Conservation (phyloP, 306 rosid genomes). For the Vicia faba region DNA sequence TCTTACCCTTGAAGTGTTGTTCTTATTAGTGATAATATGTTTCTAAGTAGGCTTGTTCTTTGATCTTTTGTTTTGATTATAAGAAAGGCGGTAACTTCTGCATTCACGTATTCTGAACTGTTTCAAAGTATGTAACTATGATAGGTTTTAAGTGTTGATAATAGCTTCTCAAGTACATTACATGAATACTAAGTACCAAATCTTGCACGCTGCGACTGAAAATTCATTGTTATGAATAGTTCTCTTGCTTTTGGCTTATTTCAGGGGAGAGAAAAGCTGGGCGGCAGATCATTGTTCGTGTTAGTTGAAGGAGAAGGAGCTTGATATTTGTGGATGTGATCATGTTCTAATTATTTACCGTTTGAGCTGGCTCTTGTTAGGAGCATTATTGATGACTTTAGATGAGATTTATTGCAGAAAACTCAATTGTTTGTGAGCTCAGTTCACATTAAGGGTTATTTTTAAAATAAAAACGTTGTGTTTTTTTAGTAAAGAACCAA, state of each 20-base stretch:
- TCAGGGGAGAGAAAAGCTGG: conserved; percentile 86
- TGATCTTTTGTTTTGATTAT: neutral
- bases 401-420: conserved; percentile 33
- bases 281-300: conserved; percentile 70
- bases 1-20: conserved; percentile 11
- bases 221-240: conserved; percentile 23
- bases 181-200: conserved; percentile 8
- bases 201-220: conserved; percentile 6
- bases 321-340: conserved; percentile 39
- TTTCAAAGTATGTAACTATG: conserved; percentile 19
- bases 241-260: conserved; percentile 34
- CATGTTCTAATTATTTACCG: conserved; percentile 33
- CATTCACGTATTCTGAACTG: neutral
- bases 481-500: conserved; percentile 13
- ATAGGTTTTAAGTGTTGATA: conserved; percentile 8
- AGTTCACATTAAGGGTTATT: conserved; percentile 11
- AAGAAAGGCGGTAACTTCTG: conserved; percentile 1
- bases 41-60: neutral
- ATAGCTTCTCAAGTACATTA: neutral
- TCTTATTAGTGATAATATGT: conserved; percentile 10
- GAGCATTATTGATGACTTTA: conserved; percentile 41
- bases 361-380: conserved; percentile 35
- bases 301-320: conserved; percentile 57
- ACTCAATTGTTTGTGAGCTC: conserved; percentile 12
- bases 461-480: neutral